phyloP scores from a whole-genome alignment of 495 filamentous ascomycete species.

The Penicillium cosmopolitanum region DNA sequence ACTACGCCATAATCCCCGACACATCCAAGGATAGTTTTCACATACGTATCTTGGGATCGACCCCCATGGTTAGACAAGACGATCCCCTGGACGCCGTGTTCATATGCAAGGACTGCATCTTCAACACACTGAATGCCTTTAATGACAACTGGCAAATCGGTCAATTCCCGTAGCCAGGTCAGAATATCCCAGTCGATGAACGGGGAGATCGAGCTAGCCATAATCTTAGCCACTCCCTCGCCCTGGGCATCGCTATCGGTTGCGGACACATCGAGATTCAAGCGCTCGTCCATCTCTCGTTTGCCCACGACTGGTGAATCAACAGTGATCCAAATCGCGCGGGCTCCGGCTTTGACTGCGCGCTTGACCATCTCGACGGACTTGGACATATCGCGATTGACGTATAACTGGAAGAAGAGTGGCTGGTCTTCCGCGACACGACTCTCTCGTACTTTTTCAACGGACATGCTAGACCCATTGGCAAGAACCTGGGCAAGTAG shows the following conservation, averaged over 20 bases:
- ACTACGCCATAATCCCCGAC: too few relatives aligned
- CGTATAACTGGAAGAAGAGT: slow-evolving; percentile 87
- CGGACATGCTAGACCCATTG: slow-evolving; percentile 44
- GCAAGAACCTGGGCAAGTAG: slow-evolving; percentile 38
- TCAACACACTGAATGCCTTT: slow-evolving; percentile 91
- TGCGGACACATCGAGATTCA: slow-evolving; percentile 53
- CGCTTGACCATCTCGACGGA: slow-evolving; percentile 77
- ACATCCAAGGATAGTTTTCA: too few relatives aligned
- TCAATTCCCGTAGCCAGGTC: slow-evolving; percentile 76
- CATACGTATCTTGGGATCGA: slow-evolving; percentile 48
- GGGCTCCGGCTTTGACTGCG: slow-evolving; percentile 76
- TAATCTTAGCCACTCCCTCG: slow-evolving; percentile 75
- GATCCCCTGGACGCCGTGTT: slow-evolving; percentile 77
- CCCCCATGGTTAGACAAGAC: slow-evolving; percentile 64
- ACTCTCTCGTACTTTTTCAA: slow-evolving; percentile 76
- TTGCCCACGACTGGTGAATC: slow-evolving; percentile 69
- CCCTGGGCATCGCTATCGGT: slow-evolving; percentile 20
- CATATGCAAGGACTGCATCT: slow-evolving; percentile 76
- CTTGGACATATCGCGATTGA: slow-evolving; percentile 79
- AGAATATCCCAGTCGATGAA: slow-evolving; percentile 79
- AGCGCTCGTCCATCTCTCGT: slow-evolving; percentile 60
- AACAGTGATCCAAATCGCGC: slow-evolving; percentile 71
- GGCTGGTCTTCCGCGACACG: slow-evolving; percentile 59
- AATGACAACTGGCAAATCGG: slow-evolving; percentile 82
- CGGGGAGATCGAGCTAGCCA: slow-evolving; percentile 84